Base-by-base conservation (phyloP, 129 eudicot species). In the Escallonia herrerae region DNA sequence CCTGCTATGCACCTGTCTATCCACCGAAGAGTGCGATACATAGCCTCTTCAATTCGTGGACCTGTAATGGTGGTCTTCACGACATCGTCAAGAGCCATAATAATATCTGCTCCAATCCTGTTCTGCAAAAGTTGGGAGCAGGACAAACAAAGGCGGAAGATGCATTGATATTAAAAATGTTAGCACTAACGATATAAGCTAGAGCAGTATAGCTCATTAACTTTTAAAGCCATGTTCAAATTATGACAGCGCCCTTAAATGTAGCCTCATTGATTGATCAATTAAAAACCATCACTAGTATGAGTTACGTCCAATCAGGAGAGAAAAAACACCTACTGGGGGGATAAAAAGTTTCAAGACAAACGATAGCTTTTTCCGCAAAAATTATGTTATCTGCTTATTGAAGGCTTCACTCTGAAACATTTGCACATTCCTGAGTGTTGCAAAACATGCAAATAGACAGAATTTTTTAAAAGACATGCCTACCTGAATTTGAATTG, bases 1-100 rank as follows among this genome's bases (percentile, higher is more conserved):
- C 95, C 98, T 88, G 84, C 82, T 60, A 91, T 91, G 75, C 98
- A 91, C 77, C 98, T 88, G 82, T 91, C 98, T 72, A 91, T 87
- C 96, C 96, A 88, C 56, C 96, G 96, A 47, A 91, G 77, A 65
- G 97, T 87, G 43, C 97, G 95, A 74, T 91, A 72, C 97, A 87
- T 91, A 40, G 97, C 97, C 80, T 91, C 97, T 76, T 91, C 84
- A 71, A 91, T 86, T 15, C 97, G 76, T 53, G 97, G 96, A 63
- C 96, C 97, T 41, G 94, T 91, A 61, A 81, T 91, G 66, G 97
- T 91, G 70, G 97, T 91, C 79, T 70, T 91, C 62, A 91, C 96
- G 37, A 91, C 97, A 85, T 91, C 97, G 63, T 91, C 97, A 74
- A 91, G 96, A 54, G 96, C 97, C 97, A 91, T 91, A 46, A 91